Evolutionary conservation across 768 basidiomycete species (phyloP), one percentile per base, ranked within the genome.

Genomic region (Thelephora aurantiotincta): DNA sequence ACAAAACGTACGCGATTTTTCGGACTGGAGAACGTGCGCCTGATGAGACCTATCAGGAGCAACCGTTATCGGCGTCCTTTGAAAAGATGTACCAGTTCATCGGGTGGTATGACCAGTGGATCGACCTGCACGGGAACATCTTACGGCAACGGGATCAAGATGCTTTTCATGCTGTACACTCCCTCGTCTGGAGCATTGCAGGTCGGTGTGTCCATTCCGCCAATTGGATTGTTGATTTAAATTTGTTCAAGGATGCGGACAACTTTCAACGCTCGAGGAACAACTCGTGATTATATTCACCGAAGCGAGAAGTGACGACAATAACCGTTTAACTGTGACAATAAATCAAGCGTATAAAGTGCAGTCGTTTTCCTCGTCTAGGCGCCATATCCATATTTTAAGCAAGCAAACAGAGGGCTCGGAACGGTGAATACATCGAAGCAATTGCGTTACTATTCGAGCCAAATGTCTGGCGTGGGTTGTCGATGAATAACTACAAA

Each of bases 281-380:
- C 71, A 77, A 46, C 67, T 86, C 42, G 77, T 88, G 19, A 67
- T 80, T 33, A 74, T 80, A 3, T 83, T 87, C 51, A 75, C 75
- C 6, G 73, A 70, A 47, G 55, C 68, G 4, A 77, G 77, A 6
- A 65, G 74, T 22, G 69, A 75, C 35, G 77, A 80, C 58, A 76
- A 78, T 50, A 80, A 74, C 45, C 69, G 76, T 45, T 65, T 89
- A 11, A 72, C 72, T 16, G 70, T 75, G 18, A 63, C 70, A 9
- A 63, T 86, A 35, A 86, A 87, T 56, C 73, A 71, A 51, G 80
- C 85, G 35, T 75, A 84, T 58, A 71, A 73, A 64, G 87, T 86
- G 47, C 5, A 22, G 20, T 37, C 6, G 5, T 38, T 20, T 34
- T 4, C 14, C 44, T 22, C 33, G 2, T 35, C 35, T 12, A 11